Evolutionary conservation across 1,284 basidiomycete genomes (phyloP), one percentile per base, ranked within the genome.

Genomic region (Tremellales sp.): DNA sequence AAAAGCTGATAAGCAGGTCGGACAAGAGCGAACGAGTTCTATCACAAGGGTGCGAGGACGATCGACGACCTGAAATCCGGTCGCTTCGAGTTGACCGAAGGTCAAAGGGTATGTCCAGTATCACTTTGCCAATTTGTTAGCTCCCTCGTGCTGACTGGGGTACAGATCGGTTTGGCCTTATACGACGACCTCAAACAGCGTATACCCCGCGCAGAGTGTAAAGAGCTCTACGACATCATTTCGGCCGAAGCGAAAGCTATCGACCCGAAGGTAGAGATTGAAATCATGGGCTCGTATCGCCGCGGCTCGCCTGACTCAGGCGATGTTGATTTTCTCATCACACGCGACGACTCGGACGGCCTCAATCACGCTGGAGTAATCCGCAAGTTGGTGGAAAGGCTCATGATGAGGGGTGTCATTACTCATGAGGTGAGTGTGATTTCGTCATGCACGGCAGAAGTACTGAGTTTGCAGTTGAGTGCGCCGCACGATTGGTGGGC

Each of bases 221-320:
- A 77, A 26, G 77, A 77, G 31, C 81, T 96, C 15, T 92, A 84
- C 64, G 79, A 84, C 10, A 67, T 79, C 21, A 87, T 93, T 52
- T 82, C 82, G 63, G 75, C 78, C 1, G 80, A 84, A 55, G 89
- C 87, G 2, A 75, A 84, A 1, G 69, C 72, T 2, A 78, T 93
- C 27, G 90, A 93, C 62, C 74, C 80, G 4, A 80, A 82, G 47
- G 71, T 94, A 21, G 82, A 81, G 62, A 75, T 94, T 13, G 82
- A 89, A 49, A 84, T 90, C 47, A 93, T 94, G 91, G 91, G 91
- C 1, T 90, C 86, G 59, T 94, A 85, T 68, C 77, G 90, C 55
- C 80, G 91, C 52, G 87, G 88, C 4, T 84, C 84, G 64, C 74
- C 76, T 1, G 81, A 82, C 44, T 92, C 87, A 49, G 90, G 91